Base-by-base conservation (phyloP, 2,329 filamentous ascomycete genomes). In the Claviceps digitariae region DNA sequence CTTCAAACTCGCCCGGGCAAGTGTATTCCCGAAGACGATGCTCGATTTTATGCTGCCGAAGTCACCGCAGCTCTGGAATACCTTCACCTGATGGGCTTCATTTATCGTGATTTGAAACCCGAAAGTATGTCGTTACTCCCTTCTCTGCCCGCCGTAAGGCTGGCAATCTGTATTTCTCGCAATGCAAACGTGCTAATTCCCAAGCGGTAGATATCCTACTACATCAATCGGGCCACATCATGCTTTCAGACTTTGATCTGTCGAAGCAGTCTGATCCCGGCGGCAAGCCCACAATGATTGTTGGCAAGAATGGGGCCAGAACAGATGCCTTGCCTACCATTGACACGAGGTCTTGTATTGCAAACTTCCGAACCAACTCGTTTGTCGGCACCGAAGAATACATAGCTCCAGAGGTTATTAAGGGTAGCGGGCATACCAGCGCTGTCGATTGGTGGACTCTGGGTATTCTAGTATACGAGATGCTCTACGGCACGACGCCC, bases 391-490 rank as follows among this genome's bases (percentile, higher is more conserved):
- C 93, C 0, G 93, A 98, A 68, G 93, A 98, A 68, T 98, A 98
- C 69, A 98, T 98, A 64, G 93, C 93, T 1, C 93, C 93, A 2
- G 93, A 98, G 69, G 93, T 98, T 38, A 98, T 98, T 67, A 97
- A 97, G 72, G 93, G 93, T 41, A 96, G 91, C 65, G 93, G 93
- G 25, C 93, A 98, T 70, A 98, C 93, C 8, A 97, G 91, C 66
- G 93, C 93, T 15, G 93, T 98, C 15, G 93, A 98, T 69, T 98
- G 93, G 93, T 98, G 93, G 93, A 98, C 93, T 0, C 71, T 98
- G 52, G 93, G 93, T 21, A 97, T 98, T 60, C 72, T 98, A 64
- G 90, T 98, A 54, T 98, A 97, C 68, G 93, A 98, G 70, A 98
- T 98, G 93, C 77, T 98, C 38, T 98, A 91, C 72, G 93, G 93